phyloP scores from a whole-genome alignment of 2,329 filamentous ascomycete species.

The Fusarium sp. region DNA sequence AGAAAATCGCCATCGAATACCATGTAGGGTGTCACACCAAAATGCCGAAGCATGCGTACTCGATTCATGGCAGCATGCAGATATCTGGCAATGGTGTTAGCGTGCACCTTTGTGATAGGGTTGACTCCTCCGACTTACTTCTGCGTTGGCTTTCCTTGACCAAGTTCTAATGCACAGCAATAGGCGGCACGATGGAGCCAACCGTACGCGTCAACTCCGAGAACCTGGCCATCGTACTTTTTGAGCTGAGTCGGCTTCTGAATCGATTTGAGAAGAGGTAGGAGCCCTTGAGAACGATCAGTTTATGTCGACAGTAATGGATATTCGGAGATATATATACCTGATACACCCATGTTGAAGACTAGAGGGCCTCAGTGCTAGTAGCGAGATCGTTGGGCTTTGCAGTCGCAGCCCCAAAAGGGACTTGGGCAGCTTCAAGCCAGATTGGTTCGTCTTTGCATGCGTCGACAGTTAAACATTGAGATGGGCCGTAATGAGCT shows the following conservation, averaged over 20 bases:
- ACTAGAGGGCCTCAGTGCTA: constrained; percentile 11
- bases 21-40: constrained; percentile 91
- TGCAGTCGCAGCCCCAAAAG: constrained; percentile 26
- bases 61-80: constrained; percentile 90
- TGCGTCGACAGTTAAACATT: constrained; percentile 30
- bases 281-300: constrained; percentile 68
- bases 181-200: constrained; percentile 96
- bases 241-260: constrained; percentile 88
- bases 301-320: neutral
- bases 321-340: constrained; percentile 29
- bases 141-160: constrained; percentile 84
- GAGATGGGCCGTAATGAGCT: constrained; percentile 4
- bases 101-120: neutral
- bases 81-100: constrained; percentile 64
- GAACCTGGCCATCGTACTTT: constrained; percentile 84
- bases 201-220: constrained; percentile 97
- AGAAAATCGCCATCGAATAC: constrained; percentile 97
- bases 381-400: constrained; percentile 17
- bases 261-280: constrained; percentile 94
- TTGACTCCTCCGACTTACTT: constrained; percentile 66
- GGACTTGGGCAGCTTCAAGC: constrained; percentile 31
- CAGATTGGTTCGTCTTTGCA: constrained; percentile 14
- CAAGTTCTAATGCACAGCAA: constrained; percentile 89
- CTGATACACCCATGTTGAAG: constrained; percentile 50
- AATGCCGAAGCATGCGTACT: constrained; percentile 93